These are phyloP conservation scores for Gaeumannomyces sp. DNA, from an alignment of 2,329 filamentous ascomycete species.

Conservation along the genomic window DNA sequence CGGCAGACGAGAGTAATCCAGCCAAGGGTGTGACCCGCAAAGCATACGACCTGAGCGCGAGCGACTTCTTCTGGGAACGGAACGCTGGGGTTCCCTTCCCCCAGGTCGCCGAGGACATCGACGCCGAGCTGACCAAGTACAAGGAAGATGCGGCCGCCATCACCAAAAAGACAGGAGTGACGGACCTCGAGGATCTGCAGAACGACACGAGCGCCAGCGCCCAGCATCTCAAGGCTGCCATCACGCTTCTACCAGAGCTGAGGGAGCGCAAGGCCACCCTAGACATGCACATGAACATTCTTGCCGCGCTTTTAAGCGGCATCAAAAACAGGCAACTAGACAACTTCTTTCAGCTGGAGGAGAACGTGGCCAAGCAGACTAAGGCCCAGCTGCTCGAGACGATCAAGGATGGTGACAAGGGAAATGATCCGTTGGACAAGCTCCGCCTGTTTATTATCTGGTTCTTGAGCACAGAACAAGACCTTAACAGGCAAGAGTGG, in stretches of 20 bases:
- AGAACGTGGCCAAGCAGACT: conserved; percentile 84
- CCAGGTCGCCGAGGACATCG: conserved; percentile 88
- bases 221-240: conserved; percentile 91
- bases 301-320: conserved; percentile 66
- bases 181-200: conserved; percentile 85
- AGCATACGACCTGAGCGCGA: conserved; percentile 81
- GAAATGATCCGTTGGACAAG: conserved; percentile 80
- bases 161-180: conserved; percentile 90
- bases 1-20: conserved; percentile 70
- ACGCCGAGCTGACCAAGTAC: conserved; percentile 86
- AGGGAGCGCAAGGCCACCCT: conserved; percentile 86
- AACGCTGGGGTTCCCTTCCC: conserved; percentile 90
- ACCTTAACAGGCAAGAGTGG: conserved; percentile 76
- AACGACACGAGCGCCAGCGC: conserved; percentile 85
- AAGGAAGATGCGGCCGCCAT: conserved; percentile 93
- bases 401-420: conserved; percentile 74
- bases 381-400: conserved; percentile 85
- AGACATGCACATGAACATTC: conserved; percentile 99
- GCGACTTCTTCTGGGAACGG: conserved; percentile 94
- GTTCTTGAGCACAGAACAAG: conserved; percentile 90
- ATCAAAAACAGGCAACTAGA: conserved; percentile 95
- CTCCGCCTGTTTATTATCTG: conserved; percentile 93
- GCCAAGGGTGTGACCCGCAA: conserved; percentile 75
- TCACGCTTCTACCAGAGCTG: conserved; percentile 85
- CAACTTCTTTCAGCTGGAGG: conserved; percentile 92